Base-by-base conservation (phyloP, 805 yeast species). In the Saccharomyces kudriavzevii region DNA sequence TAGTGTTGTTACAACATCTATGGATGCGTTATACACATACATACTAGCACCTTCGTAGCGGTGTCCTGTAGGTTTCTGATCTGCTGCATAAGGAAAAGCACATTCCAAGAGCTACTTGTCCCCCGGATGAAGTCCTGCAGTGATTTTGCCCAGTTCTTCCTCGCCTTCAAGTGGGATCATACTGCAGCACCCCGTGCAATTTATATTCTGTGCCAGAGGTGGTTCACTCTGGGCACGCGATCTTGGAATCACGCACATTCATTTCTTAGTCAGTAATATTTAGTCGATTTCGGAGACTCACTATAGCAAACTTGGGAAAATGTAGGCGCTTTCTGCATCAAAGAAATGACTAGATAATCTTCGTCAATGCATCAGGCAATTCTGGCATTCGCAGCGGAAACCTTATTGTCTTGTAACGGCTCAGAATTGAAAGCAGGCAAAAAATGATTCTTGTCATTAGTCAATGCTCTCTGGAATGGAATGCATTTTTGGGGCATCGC, bases 231-330 rank as follows among this genome's bases (percentile, higher is more conserved):
- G 73, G 1, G 85, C 84, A 17, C 66, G 62, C 2, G 85, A 74
- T 63, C 97, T 79, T 17, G 99, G 98, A n/a, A 90, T 84, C 24
- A 87, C 68, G 80, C 90, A 80, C 71, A 92, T 80, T 88, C 94
- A 92, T 51, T 82, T 78, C 49, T 82, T 82, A 49, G 95, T 89
- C 78, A 92, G 81, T 47, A 89, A 69, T 88, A 92, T 40, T 83
- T 72, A 47, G 74, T 73, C 40, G 56, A 43, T 20, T 58, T 58
- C 22, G 65, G 64, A 47, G 54, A 57, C 55, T 62, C 69, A 50
- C 59, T 59, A 29, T 60, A 51, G 72, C 72, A 70, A 55, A 84
- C 85, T 65, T 82, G 82, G 64, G 82, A 77, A 14, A 82, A 78
- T 2, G 91, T 84, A 61, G 90, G 71, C 0, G 83, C 77, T 57